These are phyloP conservation scores for Alternaria alternata DNA, from an alignment of 2,329 filamentous ascomycete genomes.

Conservation along the genomic window DNA sequence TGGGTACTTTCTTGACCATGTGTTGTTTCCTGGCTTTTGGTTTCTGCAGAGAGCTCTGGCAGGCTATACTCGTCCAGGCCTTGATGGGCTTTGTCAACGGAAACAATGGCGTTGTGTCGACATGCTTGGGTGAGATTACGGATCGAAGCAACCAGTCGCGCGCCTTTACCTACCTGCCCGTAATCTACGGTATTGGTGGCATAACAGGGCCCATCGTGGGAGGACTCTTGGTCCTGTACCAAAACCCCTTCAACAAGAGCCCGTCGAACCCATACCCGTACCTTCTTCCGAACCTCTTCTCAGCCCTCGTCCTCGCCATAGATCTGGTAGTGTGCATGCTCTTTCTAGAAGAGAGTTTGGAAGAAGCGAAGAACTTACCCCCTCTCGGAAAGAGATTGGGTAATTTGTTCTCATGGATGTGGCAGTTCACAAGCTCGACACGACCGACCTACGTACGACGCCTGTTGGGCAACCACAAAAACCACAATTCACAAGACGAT, in stretches of 20 bases:
- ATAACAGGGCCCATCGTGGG: slow-evolving; percentile 94
- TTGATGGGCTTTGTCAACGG: slow-evolving; percentile 94
- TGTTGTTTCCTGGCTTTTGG: slow-evolving; percentile 86
- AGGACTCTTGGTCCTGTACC: slow-evolving; percentile 76
- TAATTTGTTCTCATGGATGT: slow-evolving; percentile 71
- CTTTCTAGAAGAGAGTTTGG: slow-evolving; percentile 86
- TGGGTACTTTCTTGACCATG: slow-evolving; percentile 84
- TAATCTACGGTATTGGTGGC: slow-evolving; percentile 93
- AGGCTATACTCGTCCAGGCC: slow-evolving; percentile 84
- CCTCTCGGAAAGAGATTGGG: slow-evolving; percentile 66
- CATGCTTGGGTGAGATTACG: slow-evolving; percentile 92
- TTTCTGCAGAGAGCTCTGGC: slow-evolving; percentile 82
- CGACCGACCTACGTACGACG: slow-evolving; percentile 67
- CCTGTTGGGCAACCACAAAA: slow-evolving; percentile 37
- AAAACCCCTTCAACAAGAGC: slow-evolving; percentile 63
- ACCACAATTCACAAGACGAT: slow-evolving; percentile 39
- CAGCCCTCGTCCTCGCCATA: slow-evolving; percentile 73
- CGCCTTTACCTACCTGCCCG: slow-evolving; percentile 92
- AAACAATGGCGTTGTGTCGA: slow-evolving; percentile 92
- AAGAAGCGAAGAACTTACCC: slow-evolving; percentile 69
- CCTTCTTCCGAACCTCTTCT: slow-evolving; percentile 81
- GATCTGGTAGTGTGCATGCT: slow-evolving; percentile 78
- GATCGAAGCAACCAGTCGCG: slow-evolving; percentile 93
- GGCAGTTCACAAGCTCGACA: slow-evolving; percentile 70
- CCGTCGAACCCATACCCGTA: slow-evolving; percentile 76